Conservation (phyloP, 805 yeast genomes). For the Kluyveromyces dobzhanskii region DNA sequence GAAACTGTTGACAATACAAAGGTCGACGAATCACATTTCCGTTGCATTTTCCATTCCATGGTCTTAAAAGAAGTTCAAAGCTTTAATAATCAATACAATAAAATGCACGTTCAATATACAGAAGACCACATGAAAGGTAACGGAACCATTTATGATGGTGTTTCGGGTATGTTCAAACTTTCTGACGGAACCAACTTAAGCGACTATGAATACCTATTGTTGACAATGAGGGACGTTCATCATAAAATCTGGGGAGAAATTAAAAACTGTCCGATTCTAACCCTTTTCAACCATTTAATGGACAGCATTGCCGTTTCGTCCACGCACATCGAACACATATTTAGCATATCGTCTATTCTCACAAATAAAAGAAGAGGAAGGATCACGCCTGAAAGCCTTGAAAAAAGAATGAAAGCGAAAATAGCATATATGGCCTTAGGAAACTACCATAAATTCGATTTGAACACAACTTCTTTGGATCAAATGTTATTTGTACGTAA, state of each 20-base stretch:
- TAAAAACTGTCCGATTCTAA: constrained; percentile 1
- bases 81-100: constrained; percentile 4
- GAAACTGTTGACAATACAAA: background rate
- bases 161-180: background rate
- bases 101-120: constrained; percentile 1
- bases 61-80: constrained; percentile 1
- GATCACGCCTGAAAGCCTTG: constrained; percentile 1
- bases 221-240: constrained; percentile 2
- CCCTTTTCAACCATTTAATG: constrained; percentile 1
- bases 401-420: constrained; percentile 3
- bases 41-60: constrained; percentile 1
- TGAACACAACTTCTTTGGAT: background rate
- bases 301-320: constrained; percentile 4
- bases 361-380: constrained; percentile 3
- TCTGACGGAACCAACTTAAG: constrained; percentile 1
- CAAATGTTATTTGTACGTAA: constrained; percentile 1
- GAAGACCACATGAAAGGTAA: constrained; percentile 1
- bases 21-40: background rate
- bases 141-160: background rate
- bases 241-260: constrained; percentile 3
- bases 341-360: constrained; percentile 4
- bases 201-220: constrained; percentile 3
- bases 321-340: constrained; percentile 4
- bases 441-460: constrained; percentile 3
- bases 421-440: constrained; percentile 3